Evolutionary conservation across 1,284 basidiomycete species (phyloP).

Genomic region (Irpex sp.): DNA sequence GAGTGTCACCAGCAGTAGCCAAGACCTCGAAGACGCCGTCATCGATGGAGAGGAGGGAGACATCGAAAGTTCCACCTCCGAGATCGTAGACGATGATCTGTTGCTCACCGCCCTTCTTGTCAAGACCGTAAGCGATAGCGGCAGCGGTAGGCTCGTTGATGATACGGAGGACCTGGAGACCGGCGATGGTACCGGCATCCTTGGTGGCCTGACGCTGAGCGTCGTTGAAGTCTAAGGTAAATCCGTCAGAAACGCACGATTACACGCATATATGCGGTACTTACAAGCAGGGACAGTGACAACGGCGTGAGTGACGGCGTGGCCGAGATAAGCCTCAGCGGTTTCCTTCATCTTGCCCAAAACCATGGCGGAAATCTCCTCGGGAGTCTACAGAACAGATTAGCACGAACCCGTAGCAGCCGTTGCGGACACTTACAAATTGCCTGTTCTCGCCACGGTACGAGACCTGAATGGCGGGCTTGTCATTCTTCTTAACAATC

Average conservation of each 20-base stretch:
- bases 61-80: constrained; percentile 81
- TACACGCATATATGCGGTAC: constrained; percentile 18
- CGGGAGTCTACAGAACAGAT: constrained; percentile 55
- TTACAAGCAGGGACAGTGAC: constrained; percentile 94
- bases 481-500: constrained; percentile 77
- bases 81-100: constrained; percentile 96
- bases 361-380: constrained; percentile 94
- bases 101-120: constrained; percentile 91
- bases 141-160: constrained; percentile 99
- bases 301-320: constrained; percentile 96
- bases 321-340: constrained; percentile 95
- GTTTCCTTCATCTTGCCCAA: constrained; percentile 99
- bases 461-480: constrained; percentile 83
- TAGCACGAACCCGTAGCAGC: not conserved
- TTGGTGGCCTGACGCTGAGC: constrained; percentile 99
- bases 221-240: constrained; percentile 80
- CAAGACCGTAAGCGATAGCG: constrained; percentile 97
- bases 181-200: constrained; percentile 96
- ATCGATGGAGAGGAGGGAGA: constrained; percentile 95
- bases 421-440: constrained; percentile 53
- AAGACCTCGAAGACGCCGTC: constrained; percentile 98
- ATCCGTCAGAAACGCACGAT: not conserved
- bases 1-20: constrained; percentile 97
- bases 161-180: constrained; percentile 94
- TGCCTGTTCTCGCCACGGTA: constrained; percentile 85